Evolutionary conservation across 345 rosid species (phyloP), one percentile per base, ranked within the genome.

Genomic region (Iberis pinnata): DNA sequence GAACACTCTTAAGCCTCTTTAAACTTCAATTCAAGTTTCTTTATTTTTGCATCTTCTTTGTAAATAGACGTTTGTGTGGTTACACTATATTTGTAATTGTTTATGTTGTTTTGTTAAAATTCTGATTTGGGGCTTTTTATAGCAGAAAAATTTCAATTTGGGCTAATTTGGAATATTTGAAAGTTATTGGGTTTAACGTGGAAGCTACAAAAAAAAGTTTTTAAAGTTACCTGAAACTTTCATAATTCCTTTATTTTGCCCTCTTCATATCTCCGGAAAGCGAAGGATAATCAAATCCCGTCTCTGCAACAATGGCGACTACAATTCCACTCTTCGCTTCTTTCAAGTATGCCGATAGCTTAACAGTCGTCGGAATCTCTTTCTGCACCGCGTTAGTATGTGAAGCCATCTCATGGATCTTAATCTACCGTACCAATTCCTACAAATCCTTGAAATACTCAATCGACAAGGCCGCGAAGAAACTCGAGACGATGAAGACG

Each of bases 401-500:
- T 71, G 97, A 92, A 52, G 85, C 88, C 37, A 92, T 92, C 74
- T 92, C 98, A 1, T 92, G 95, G 97, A 58, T 92, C 74, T 75
- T 92, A 43, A 88, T 92, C 73, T 88, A 92, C 86, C 87, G 97
- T 12, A 88, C 98, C 27, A 75, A 49, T 76, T 83, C 95, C 18
- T 86, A 92, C 86, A 88, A 77, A 73, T 72, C 95, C 64, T 84
- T 92, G 53, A 86, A 86, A 63, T 84, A 88, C 70, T 84, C 98
- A 45, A 92, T 88, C 57, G 95, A 92, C 77, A 84, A 78, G 45
- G 98, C 98, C 7, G 78, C 98, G 24, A 92, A 88, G 79, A 92
- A 88, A 63, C 89, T 92, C 46, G 98, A 92, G 73, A 74, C 82
- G 40, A 84, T 92, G 96, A 88, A 84, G 48, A 85, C 86, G 9